These are phyloP conservation scores for Penicillium sp. DNA, from an alignment of 2,329 filamentous ascomycete species.

Conservation along the genomic window DNA sequence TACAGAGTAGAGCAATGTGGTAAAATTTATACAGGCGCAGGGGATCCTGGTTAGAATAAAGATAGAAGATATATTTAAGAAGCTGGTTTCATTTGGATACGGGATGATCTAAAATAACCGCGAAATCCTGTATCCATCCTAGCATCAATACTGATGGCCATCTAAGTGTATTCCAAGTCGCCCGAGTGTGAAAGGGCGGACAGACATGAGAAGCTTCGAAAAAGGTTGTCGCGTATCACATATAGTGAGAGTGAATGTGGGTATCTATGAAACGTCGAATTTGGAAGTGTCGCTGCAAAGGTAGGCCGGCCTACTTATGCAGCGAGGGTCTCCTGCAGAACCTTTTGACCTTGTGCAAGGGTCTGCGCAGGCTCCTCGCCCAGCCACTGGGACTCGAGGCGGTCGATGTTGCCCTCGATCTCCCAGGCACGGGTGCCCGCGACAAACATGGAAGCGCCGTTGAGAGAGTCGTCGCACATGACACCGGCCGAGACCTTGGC, in stretches of 20 bases:
- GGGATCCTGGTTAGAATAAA: neutral
- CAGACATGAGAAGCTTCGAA: neutral
- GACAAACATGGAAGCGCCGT: conserved; percentile 50
- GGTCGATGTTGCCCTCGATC: conserved; percentile 49
- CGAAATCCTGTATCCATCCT: neutral
- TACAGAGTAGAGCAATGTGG: neutral
- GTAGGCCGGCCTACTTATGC: conserved; percentile 7
- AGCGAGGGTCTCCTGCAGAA: conserved; percentile 32
- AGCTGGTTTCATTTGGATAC: neutral
- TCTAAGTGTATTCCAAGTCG: neutral
- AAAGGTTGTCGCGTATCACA: neutral
- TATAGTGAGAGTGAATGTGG: conserved; percentile 3
- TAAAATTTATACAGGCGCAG: neutral
- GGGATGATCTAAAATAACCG: neutral
- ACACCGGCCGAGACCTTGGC: conserved; percentile 46
- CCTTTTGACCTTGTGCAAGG: conserved; percentile 41
- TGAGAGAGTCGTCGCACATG: conserved; percentile 39
- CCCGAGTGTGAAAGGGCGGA: neutral
- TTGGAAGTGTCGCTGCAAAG: neutral
- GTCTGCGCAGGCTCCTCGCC: conserved; percentile 44
- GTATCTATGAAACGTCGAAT: conserved; percentile 7
- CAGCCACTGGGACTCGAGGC: conserved; percentile 50
- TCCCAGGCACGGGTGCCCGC: conserved; percentile 52
- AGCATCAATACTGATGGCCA: neutral
- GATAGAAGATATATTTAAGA: neutral